Evolutionary conservation across 2,329 filamentous ascomycete species (phyloP), one percentile per base, ranked within the genome.

Genomic region (Penicillium sp.): DNA sequence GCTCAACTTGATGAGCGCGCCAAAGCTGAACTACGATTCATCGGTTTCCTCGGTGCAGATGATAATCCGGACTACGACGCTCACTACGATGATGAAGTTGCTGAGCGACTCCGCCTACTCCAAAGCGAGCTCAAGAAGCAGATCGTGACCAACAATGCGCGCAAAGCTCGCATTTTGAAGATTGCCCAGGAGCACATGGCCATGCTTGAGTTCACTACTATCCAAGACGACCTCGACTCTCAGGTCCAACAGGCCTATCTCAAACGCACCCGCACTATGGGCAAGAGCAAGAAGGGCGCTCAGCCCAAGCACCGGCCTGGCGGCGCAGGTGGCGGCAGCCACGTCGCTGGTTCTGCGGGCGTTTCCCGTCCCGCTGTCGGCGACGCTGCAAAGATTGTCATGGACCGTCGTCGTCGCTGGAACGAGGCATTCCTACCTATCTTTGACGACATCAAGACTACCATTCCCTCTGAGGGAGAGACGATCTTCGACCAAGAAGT

Each of bases 161-260:
- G 92, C 60, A 97, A 97, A 75, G 82, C 90, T 7, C 85, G 92
- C 2, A 81, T 99, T 11, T 86, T 90, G 1, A 92, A 97, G 37
- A 82, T 97, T 29, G 90, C 94, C 8, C 89, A 92, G 66, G 92
- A 96, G 72, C 87, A 91, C 62, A 93, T 99, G 85, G 94, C 94
- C 0, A 88, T 94, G 76, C 94, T 99, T 71, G 94, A 99, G 72
- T 99, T 96, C 78, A 89, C 88, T 72, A 97, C 92, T 54, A 99
- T 99, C 66, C 88, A 95, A 49, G 94, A 99, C 71, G 94, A 99
- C 72, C 86, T 99, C 22, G 94, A 99, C 78, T 86, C 87, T 40
- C 94, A 97, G 72, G 92, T 97, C 40, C 92, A 97, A 70, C 88
- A 90, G 50, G 93, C 94, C 4, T 99, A 97, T 70, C 86, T 96